These are phyloP conservation scores for Exophiala dermatitidis DNA, from an alignment of 2,329 filamentous ascomycete genomes.

Conservation along the genomic window DNA sequence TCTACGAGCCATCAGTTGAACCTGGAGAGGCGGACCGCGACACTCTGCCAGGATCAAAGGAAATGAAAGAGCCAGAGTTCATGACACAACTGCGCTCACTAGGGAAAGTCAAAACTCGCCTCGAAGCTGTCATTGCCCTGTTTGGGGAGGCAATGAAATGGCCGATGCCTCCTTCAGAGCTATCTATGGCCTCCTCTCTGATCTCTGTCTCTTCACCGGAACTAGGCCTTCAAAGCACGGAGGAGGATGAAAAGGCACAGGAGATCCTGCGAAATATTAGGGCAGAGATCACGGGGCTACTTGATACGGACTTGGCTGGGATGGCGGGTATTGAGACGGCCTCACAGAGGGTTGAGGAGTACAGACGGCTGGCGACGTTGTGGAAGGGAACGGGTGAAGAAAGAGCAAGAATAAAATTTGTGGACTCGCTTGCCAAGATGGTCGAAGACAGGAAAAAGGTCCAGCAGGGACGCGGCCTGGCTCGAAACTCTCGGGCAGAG, in stretches of 20 bases:
- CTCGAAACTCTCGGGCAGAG: constrained; percentile 43
- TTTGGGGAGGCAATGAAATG: constrained; percentile 97
- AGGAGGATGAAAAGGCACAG: constrained; percentile 78
- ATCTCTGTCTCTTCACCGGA: constrained; percentile 85
- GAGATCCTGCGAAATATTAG: constrained; percentile 65
- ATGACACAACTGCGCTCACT: constrained; percentile 75
- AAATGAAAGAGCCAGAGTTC: constrained; percentile 52
- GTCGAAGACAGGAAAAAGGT: constrained; percentile 64
- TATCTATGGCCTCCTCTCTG: constrained; percentile 76
- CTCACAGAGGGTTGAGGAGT: constrained; percentile 62
- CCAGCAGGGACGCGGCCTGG: constrained; percentile 32
- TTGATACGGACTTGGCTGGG: constrained; percentile 54
- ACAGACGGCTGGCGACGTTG: constrained; percentile 68
- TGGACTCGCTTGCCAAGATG: constrained; percentile 71
- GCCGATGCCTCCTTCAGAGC: constrained; percentile 78
- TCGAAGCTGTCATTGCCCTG: constrained; percentile 81
- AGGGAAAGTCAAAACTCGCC: constrained; percentile 69
- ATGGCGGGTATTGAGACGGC: constrained; percentile 67
- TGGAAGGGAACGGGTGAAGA: constrained; percentile 98
- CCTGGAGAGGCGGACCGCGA: constrained; percentile 3
- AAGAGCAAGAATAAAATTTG: constrained; percentile 70
- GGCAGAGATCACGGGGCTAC: constrained; percentile 62
- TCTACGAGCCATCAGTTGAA: not conserved
- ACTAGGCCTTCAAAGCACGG: constrained; percentile 56
- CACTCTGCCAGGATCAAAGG: constrained; percentile 9